These are phyloP conservation scores for Fraxinus floribunda DNA, from an alignment of 305 asterid genomes.

Conservation along the genomic window DNA sequence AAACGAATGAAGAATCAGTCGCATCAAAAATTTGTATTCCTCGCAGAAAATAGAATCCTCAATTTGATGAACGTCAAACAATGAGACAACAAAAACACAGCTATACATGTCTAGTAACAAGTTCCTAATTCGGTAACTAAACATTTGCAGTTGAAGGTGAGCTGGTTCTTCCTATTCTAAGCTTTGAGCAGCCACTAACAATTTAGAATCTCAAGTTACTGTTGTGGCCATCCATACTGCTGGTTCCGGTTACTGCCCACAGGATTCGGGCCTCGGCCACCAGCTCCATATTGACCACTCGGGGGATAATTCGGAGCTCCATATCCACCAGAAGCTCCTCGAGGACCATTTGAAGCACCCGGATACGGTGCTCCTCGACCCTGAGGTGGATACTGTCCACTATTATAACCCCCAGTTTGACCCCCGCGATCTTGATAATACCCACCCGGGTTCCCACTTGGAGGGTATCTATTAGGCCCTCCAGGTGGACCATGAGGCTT, in stretches of 20 bases:
- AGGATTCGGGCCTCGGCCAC: conserved; percentile 61
- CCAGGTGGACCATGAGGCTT: conserved; percentile 81
- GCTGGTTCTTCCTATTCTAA: background rate
- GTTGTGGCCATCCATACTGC: conserved; percentile 87
- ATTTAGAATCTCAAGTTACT: conserved; percentile 4
- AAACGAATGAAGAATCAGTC: background rate
- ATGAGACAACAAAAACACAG: background rate
- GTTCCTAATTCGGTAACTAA: conserved; percentile 7
- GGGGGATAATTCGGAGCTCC: conserved; percentile 73
- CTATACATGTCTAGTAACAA: conserved; percentile 28
- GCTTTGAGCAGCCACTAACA: background rate
- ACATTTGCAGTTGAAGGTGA: conserved; percentile 3
- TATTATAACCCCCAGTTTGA: conserved; percentile 56
- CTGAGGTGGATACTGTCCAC: conserved; percentile 64
- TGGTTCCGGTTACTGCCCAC: conserved; percentile 71
- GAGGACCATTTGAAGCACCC: conserved; percentile 57
- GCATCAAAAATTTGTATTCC: background rate
- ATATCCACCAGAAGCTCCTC: conserved; percentile 63
- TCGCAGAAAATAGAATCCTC: background rate
- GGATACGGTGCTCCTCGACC: conserved; percentile 73
- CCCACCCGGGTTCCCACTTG: conserved; percentile 59
- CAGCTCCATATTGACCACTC: conserved; percentile 70
- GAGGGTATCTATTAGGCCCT: conserved; percentile 66
- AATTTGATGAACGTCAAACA: background rate
- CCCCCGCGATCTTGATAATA: conserved; percentile 80